A percentile compares a stretch with the other conserved stretches of the same genome.
These are phyloP conservation scores for Hura crepitans DNA, from an alignment of 441 rosid genomes.

Conservation along the genomic window DNA sequence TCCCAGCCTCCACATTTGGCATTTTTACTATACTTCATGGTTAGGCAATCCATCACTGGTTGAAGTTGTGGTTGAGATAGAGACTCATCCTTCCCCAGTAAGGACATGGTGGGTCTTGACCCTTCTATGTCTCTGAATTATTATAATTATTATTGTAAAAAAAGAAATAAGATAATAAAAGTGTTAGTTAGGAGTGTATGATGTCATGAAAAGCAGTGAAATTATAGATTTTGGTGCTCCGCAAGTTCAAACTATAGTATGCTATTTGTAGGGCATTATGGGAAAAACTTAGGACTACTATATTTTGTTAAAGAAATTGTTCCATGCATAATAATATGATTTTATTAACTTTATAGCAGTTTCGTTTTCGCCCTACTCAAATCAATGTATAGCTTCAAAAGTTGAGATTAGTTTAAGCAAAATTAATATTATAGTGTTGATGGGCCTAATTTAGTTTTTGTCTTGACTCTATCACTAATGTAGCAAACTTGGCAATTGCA, in stretches of 20 bases:
- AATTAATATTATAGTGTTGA: slow-evolving; percentile 17
- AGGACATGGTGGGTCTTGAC: background rate
- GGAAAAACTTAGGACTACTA: background rate
- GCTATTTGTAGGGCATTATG: background rate
- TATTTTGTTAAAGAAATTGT: slow-evolving; percentile 5
- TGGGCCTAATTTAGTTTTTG: slow-evolving; percentile 11
- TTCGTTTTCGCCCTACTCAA: slow-evolving; percentile 8
- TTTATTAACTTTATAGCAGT: slow-evolving; percentile 1
- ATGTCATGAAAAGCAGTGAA: background rate
- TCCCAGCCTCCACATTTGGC: background rate
- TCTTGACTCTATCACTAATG: slow-evolving; percentile 22
- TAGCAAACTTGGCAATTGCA: background rate
- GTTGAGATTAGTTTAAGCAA: slow-evolving; percentile 20
- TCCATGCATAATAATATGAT: slow-evolving; percentile 1
- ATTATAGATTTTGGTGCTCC: background rate
- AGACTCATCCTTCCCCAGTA: slow-evolving; percentile 1
- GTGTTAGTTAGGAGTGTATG: background rate
- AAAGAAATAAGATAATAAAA: too few species aligned
- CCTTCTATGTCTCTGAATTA: background rate
- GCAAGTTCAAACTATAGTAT: background rate
- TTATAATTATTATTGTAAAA: too few species aligned
- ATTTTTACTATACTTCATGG: background rate
- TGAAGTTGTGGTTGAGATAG: background rate
- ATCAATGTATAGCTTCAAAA: slow-evolving; percentile 20
- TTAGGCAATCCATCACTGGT: slow-evolving; percentile 6